These are phyloP conservation scores for Ogataea henricii DNA, from an alignment of 805 yeast genomes.

Conservation along the genomic window DNA sequence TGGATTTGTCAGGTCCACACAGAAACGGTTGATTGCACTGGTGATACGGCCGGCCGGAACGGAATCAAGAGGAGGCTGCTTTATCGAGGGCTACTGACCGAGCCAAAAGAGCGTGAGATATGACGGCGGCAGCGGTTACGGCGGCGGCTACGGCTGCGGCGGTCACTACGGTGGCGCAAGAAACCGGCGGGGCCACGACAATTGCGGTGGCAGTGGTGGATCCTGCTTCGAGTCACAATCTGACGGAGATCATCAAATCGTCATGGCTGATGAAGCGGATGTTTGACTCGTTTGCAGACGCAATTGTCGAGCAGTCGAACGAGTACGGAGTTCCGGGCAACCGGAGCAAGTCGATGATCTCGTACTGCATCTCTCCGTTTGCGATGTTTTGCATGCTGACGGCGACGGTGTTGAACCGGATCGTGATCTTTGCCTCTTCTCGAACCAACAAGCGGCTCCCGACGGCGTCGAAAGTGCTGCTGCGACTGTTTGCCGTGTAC, in stretches of 20 bases:
- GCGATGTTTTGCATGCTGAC: conserved; percentile 57
- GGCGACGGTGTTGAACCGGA: conserved; percentile 59
- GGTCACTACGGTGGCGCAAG: conserved; percentile 7
- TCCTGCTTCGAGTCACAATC: conserved; percentile 14
- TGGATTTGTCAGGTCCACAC: too few relatives aligned
- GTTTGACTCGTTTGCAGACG: conserved; percentile 33
- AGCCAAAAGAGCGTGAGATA: background rate
- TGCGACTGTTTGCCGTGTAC: conserved; percentile 42
- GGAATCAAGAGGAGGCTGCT: background rate
- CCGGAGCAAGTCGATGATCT: conserved; percentile 45
- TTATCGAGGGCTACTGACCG: background rate
- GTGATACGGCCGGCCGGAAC: background rate
- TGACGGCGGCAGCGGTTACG: background rate
- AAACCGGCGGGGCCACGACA: conserved; percentile 2
- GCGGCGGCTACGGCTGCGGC: background rate
- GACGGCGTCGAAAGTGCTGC: conserved; percentile 28
- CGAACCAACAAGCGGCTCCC: conserved; percentile 43
- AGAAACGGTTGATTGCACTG: too few relatives aligned
- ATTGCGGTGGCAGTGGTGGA: conserved; percentile 17
- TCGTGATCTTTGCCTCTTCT: conserved; percentile 58
- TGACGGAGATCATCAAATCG: conserved; percentile 21
- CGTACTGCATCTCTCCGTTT: conserved; percentile 51
- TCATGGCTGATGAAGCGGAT: conserved; percentile 28
- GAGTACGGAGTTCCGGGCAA: conserved; percentile 33
- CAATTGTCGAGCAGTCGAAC: conserved; percentile 37